Evolutionary conservation across 2,329 filamentous ascomycete genomes (phyloP).

Genomic region (Neonectria faginata): DNA sequence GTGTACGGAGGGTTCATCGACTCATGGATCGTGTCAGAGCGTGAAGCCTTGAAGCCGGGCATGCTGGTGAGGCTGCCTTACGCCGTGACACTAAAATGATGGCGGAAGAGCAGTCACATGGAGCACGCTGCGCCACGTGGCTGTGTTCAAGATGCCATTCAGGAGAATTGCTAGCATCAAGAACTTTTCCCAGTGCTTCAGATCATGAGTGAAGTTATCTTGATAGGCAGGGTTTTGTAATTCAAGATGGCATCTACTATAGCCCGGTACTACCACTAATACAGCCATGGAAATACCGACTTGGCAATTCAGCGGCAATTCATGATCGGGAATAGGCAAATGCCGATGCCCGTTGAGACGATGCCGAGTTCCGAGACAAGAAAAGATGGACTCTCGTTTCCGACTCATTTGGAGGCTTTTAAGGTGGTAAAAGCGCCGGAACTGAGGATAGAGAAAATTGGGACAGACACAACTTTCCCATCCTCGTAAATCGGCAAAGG

Average conservation of each 20-base stretch:
- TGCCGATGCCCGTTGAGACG: not conserved
- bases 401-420: not conserved
- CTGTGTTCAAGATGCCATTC: conserved; percentile 5
- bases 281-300: not conserved
- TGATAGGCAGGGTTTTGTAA: not conserved
- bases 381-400: not conserved
- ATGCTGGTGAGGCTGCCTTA: not conserved
- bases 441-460: no score
- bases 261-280: not conserved
- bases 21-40: no score
- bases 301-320: not conserved
- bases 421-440: no score
- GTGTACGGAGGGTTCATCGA: no score
- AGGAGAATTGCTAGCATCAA: not conserved
- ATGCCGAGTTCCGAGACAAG: not conserved
- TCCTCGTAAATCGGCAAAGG: not conserved
- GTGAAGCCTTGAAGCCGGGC: not conserved
- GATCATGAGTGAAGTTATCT: not conserved
- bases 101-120: conserved; percentile 20
- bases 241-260: not conserved
- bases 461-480: not conserved
- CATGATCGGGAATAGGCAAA: not conserved
- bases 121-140: conserved; percentile 26
- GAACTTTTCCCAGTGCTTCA: not conserved
- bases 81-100: conserved; percentile 9